Evolutionary conservation across 208 protist genomes (phyloP), one percentile per base, ranked within the genome.

Genomic region (Leishmania guyanensis): DNA sequence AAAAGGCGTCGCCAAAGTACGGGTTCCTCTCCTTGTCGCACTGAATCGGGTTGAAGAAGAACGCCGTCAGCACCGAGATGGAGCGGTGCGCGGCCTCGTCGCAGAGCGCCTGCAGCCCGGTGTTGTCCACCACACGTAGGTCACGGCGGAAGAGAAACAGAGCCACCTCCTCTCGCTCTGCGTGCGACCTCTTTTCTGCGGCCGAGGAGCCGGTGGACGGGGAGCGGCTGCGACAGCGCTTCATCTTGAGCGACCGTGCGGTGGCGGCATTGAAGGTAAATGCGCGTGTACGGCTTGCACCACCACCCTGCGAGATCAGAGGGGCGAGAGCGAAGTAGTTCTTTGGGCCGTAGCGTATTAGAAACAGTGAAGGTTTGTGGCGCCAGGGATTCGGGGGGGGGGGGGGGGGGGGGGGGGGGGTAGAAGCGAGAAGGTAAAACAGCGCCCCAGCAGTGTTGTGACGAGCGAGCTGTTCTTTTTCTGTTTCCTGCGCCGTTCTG

Each of bases 21-120:
- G 85, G 53, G 76, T 96, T 96, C 26, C 84, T 81, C 33, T 74
- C 75, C 80, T 84, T 81, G 75, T 92, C 88, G 78, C 84, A 88
- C 81, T 96, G 91, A 53, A 84, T 51, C 0, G 93, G 91, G 79
- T 96, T 94, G 84, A 96, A 94, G 81, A 94, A 94, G 76, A 96
- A 96, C 70, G 91, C 84, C 14, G 91, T 90, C 20, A 96, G 78
- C 12, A 96, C 75, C 33, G 62, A 46, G 22, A 93, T 50, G 26
- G 74, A 84, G 51, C 75, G 64, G 33, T 51, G 53, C 20, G 74
- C 70, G 5, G 88, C 88, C 43, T 72, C 71, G 17, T 90, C 77
- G 53, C 71, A 76, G 8, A 96, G 81, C 9, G 80, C 62, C 58
- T 87, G 60, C 60, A 96, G 84, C 1, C 86, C 93, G 29, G 88